Base-by-base conservation (phyloP, 371 early-diverging fungal species). In the Umbelopsis sp. region DNA sequence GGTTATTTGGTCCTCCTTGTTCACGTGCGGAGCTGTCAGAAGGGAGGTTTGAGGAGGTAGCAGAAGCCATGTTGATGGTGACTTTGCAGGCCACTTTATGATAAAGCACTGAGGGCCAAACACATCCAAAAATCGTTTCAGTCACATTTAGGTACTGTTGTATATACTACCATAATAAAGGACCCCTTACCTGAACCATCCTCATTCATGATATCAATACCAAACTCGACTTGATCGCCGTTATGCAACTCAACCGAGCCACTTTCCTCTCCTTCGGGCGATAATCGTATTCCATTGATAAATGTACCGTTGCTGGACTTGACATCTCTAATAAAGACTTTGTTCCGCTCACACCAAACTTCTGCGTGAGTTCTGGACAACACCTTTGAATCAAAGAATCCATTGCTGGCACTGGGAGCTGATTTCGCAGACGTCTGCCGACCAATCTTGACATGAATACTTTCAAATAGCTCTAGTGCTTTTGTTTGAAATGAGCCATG, bases 231-330 rank as follows among this genome's bases (percentile, higher is more conserved):
- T n/a, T 73, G 69, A 69, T 94, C 95, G 38, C 85, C 86, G 11
- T 82, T 69, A 38, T 83, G 80, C 65, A 96, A 69, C 65, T 89
- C 86, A 63, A 80, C 72, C 3, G 92, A 89, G 29, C 70, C 82
- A 69, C 90, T 89, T 65, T 88, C 87, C 62, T 82, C 76, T 45
- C 88, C 84, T 70, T 94, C 95, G 10, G 85, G 83, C 32, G 89
- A 89, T 16, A 96, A 72, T 35, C 96, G 76, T 18, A 76, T 75
- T 24, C 91, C 91, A 74, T 96, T 94, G 44, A 96, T 74, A 77
- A 94, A 96, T 0, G 96, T 96, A 18, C 96, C 96, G 70, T 94
- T 95, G 74, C 91, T 90, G 7, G 92, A 92, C 71, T 90, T 91
- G 32, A 90, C 80, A 76, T 95, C 96, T 68, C 89, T 89, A 41